Base-by-base conservation (phyloP, 148 eudicot genomes). In the Limonium bicolor region DNA sequence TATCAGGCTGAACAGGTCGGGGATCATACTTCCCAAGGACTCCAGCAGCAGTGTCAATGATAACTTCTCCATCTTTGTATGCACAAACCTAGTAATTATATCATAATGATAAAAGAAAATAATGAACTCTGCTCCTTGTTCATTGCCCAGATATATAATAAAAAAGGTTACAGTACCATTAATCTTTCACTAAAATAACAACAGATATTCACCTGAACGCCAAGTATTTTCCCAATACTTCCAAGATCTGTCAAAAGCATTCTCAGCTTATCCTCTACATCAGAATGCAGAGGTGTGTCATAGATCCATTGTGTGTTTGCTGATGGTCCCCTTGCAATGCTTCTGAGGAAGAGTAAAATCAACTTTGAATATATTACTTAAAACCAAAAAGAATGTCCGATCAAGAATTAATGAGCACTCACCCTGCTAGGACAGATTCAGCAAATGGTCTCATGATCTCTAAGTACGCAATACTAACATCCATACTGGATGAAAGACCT, bases 361-460 rank as follows among this genome's bases (percentile, higher is more conserved):
- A 14, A 36, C n/a, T 53, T 63, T 53, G 26, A 54, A 21, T 12
- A 58, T 63, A 22, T n/a, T 58, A n/a, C 27, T 33, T 30, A n/a
- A 17, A 35, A 34, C 36, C 6, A 36, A 46, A 13, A 17, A 47
- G 44, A 25, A 16, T 21, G 40, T 8, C 26, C 36, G 28, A 24
- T 20, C 19, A 46, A 27, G 24, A 20, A n/a, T 51, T 21, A 23
- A 63, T 45, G 32, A 46, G 39, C 20, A 63, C 83, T 54, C 61
- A 90, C 99, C 82, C 60, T 41, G 71, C 75, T 50, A 90, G 57
- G 65, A 85, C 99, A 71, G 95, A 85, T 69, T 90, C 99, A 27
- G 99, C 99, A 78, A 90, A 90, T 46, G 99, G 99, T 71, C 93
- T 78, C 99, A 90, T 90, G 59, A 85, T 69, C 58, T 80, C 95